Evolutionary conservation across 1,139 yeast species (phyloP).

Genomic region (Lodderomyces oxycetoniae): DNA sequence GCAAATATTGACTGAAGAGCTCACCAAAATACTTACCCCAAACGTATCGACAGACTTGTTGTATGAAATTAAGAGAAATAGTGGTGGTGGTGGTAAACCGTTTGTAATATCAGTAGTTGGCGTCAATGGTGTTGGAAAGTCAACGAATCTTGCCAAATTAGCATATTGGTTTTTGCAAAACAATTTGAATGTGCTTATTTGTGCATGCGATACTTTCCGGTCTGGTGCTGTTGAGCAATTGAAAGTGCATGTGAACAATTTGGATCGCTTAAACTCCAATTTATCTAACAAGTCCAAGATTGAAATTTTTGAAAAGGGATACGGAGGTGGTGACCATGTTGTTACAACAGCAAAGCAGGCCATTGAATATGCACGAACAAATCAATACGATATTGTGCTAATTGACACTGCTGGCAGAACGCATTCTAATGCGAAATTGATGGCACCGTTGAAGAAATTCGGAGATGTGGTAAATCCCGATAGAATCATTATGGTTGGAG

Average conservation of each 20-base stretch:
- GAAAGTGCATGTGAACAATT: constrained; percentile 85
- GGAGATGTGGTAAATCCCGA: constrained; percentile 96
- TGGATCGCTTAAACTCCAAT: constrained; percentile 47
- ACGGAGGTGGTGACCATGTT: constrained; percentile 91
- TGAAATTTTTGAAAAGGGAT: constrained; percentile 89
- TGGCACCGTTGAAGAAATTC: constrained; percentile 94
- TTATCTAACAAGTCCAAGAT: constrained; percentile 46
- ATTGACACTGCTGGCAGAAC: constrained; percentile 98
- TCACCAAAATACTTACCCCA: constrained; percentile 84
- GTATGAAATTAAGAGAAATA: constrained; percentile 61
- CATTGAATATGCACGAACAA: constrained; percentile 58
- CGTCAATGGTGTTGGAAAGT: constrained; percentile 96
- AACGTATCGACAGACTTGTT: constrained; percentile 85
- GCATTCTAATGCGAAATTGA: constrained; percentile 88
- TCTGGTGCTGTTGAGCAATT: constrained; percentile 98
- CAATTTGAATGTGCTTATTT: constrained; percentile 78
- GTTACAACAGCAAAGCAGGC: constrained; percentile 96
- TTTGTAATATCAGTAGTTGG: constrained; percentile 96
- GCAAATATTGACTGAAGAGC: constrained; percentile 66
- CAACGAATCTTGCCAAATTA: constrained; percentile 87
- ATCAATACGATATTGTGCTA: constrained; percentile 72
- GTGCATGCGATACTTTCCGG: constrained; percentile 97
- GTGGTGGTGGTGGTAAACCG: constrained; percentile 46
- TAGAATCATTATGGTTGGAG: constrained; percentile 97
- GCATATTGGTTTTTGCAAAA: constrained; percentile 96